Base-by-base conservation (phyloP, 192 early-diverging fungal species). In the Podila epigama region DNA sequence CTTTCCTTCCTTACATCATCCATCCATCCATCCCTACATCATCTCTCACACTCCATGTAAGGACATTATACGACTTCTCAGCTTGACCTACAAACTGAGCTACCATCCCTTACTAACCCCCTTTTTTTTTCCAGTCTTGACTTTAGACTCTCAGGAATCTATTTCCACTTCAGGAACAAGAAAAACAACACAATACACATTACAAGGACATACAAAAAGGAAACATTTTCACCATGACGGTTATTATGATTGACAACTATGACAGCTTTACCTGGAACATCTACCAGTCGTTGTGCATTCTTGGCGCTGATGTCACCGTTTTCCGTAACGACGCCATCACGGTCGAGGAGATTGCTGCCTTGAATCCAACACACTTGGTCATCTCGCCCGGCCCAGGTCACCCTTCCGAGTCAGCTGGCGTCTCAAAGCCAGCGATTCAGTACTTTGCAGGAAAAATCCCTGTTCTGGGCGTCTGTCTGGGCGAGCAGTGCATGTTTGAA, bases 201-300 rank as follows among this genome's bases (percentile, higher is more conserved):
- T n/a, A n/a, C n/a, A n/a, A n/a, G n/a, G n/a, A 4, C 29, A 13
- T n/a, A 29, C 32, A 4, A 42, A 8, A 35, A 50, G 58, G 15
- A 13, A 22, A 12, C 54, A 5, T 32, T 22, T 41, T 58, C 51
- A 79, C 41, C 67, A 87, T 89, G 85, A 73, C 89, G 32, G 89
- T 92, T 40, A 63, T 98, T 55, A 86, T 97, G 68, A 96, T 99
- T 57, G 97, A 99, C 85, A 97, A 97, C 70, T 99, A 97, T 88
- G 98, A 99, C 85, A 93, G 90, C 66, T 99, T 99, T 72, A 98
- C 96, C 29, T 99, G 95, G 89, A 99, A 99, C 82, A 87, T 99
- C 34, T 98, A 97, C 83, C 97, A 98, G 85, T 97, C 92, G 58
- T 86, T 99, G 16, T 89, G 89, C 53, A 87, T 92, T 68, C 88